These are phyloP conservation scores for Biancaea sappan DNA, from an alignment of 306 rosid genomes.

Conservation along the genomic window DNA sequence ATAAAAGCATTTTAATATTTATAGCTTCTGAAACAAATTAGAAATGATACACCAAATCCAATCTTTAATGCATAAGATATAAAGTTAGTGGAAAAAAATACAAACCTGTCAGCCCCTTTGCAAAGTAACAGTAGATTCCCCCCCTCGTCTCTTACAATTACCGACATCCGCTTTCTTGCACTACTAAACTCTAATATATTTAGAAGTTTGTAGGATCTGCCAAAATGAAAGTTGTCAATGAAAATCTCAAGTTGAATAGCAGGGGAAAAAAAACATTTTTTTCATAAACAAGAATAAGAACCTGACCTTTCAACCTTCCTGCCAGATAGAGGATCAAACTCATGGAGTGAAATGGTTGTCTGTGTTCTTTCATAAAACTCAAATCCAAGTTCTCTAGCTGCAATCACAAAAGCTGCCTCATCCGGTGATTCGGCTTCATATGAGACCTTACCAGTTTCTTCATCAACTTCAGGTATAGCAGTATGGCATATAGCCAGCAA, in stretches of 20 bases:
- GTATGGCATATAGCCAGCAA: slow-evolving; percentile 89
- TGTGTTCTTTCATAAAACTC: slow-evolving; percentile 83
- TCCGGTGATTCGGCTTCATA: slow-evolving; percentile 99
- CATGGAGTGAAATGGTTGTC: slow-evolving; percentile 63
- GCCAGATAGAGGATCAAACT: slow-evolving; percentile 58
- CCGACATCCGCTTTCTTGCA: slow-evolving; percentile 97
- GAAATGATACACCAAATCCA: slow-evolving; percentile 3
- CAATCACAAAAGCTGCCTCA: slow-evolving; percentile 97
- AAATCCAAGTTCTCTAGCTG: slow-evolving; percentile 95
- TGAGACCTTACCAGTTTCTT: slow-evolving; percentile 68
- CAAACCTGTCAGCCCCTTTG: slow-evolving; percentile 99
- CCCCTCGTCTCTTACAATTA: slow-evolving; percentile 63
- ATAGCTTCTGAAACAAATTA: slow-evolving; percentile 17
- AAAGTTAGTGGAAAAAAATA: slow-evolving; percentile 31
- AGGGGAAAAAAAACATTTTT: slow-evolving; percentile 2
- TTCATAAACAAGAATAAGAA: slow-evolving; percentile 30
- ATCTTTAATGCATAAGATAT: background rate
- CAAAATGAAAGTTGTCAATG: slow-evolving; percentile 34
- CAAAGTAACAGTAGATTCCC: slow-evolving; percentile 74
- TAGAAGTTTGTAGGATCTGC: slow-evolving; percentile 78
- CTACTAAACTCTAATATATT: slow-evolving; percentile 84
- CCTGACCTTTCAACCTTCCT: slow-evolving; percentile 56
- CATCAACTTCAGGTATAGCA: slow-evolving; percentile 91
- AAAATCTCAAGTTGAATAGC: slow-evolving; percentile 5
- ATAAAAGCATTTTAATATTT: slow-evolving; percentile 19